Percentiles rank a stretch among this genome's conserved stretches.
phyloP scores from a whole-genome alignment of 1,284 basidiomycete species.

The Puccinia sorghi region DNA sequence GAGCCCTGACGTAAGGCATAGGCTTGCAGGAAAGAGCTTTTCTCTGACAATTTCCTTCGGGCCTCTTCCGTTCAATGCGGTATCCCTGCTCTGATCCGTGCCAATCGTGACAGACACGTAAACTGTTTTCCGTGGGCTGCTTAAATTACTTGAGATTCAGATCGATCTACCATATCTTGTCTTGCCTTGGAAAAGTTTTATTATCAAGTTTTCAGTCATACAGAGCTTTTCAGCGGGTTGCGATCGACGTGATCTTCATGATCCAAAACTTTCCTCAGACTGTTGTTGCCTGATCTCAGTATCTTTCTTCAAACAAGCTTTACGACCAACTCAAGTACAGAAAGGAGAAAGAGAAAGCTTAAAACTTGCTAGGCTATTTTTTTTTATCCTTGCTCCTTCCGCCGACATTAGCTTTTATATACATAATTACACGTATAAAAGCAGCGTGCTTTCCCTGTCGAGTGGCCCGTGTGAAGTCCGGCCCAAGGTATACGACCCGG shows the following conservation, averaged over 20 bases:
- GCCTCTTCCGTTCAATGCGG: constrained; percentile 23
- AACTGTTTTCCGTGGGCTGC: constrained; percentile 25
- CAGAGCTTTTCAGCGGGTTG: constrained; percentile 19
- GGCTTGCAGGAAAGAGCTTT: constrained; percentile 17
- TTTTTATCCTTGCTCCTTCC: not conserved
- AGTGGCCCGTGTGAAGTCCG: constrained; percentile 4
- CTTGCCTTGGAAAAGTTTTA: not conserved
- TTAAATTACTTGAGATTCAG: constrained; percentile 27
- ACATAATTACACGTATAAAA: constrained; percentile 10
- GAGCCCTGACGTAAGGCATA: not conserved
- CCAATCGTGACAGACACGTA: constrained; percentile 25
- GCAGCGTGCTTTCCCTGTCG: constrained; percentile 9
- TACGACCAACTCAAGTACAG: constrained; percentile 14
- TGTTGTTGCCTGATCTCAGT: constrained; percentile 27
- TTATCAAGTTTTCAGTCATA: constrained; percentile 23
- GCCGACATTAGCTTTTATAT: not conserved
- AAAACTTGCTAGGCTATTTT: not conserved
- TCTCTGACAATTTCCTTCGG: constrained; percentile 20
- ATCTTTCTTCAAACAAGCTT: constrained; percentile 22
- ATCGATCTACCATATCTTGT: constrained; percentile 25
- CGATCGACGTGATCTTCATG: constrained; percentile 24
- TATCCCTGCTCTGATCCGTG: constrained; percentile 25
- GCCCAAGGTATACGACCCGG: not conserved
- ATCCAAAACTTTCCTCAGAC: constrained; percentile 13
- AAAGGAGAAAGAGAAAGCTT: constrained; percentile 17